Percentiles rank a stretch among this genome's conserved stretches.
These are phyloP conservation scores for Russula virescens DNA, from an alignment of 768 basidiomycete species.

Conservation along the genomic window DNA sequence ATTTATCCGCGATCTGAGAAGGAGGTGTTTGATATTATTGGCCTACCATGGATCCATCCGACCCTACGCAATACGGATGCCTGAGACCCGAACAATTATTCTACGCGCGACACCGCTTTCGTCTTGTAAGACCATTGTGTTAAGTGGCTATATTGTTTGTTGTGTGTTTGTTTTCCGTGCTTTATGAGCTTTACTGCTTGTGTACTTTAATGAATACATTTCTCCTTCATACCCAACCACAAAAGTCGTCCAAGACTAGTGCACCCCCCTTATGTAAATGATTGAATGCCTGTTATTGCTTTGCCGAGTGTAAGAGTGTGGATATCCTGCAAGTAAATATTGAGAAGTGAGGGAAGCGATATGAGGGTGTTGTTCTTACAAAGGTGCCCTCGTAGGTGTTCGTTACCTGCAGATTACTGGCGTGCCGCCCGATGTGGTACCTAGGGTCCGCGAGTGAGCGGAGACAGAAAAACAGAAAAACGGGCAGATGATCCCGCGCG, in stretches of 20 bases:
- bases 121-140: background rate
- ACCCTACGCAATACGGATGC: constrained; percentile 65
- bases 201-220: background rate
- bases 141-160: background rate
- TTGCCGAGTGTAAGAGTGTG: constrained; percentile 92
- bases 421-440: constrained; percentile 92
- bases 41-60: constrained; percentile 66
- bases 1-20: constrained; percentile 59
- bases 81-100: constrained; percentile 37
- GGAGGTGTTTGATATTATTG: constrained; percentile 68
- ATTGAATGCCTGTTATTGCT: constrained; percentile 83
- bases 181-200: background rate
- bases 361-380: background rate
- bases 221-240: background rate
- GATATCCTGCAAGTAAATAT: constrained; percentile 52
- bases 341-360: constrained; percentile 12
- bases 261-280: constrained; percentile 48
- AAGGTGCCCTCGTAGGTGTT: constrained; percentile 85
- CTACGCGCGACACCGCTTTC: background rate
- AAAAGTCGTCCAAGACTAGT: background rate
- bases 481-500: background rate
- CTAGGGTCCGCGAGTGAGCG: constrained; percentile 33
- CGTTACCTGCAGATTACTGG: constrained; percentile 90
- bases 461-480: background rate
- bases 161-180: background rate